phyloP scores from a whole-genome alignment of 2,329 filamentous ascomycete genomes.

The Paramyrothecium roridum region DNA sequence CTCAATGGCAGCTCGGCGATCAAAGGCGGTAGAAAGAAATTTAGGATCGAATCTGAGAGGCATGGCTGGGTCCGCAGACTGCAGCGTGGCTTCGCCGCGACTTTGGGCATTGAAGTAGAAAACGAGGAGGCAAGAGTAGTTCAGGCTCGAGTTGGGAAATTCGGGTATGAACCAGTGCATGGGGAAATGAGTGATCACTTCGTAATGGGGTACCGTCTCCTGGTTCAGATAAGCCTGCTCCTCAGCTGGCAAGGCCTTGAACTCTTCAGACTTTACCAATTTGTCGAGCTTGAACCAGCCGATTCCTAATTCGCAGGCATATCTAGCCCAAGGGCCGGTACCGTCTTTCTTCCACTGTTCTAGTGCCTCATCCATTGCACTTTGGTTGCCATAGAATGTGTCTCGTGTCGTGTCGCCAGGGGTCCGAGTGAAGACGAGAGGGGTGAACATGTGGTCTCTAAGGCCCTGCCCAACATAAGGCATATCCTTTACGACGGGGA shows the following conservation, averaged over 20 bases:
- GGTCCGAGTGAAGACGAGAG: constrained; percentile 34
- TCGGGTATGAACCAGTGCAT: constrained; percentile 38
- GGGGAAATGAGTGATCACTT: constrained; percentile 46
- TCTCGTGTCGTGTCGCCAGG: constrained; percentile 38
- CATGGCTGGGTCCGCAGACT: constrained; percentile 46
- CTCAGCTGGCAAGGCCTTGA: constrained; percentile 40
- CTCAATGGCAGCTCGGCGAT: constrained; percentile 47
- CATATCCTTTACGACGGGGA: constrained; percentile 30
- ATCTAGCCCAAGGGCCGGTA: constrained; percentile 35
- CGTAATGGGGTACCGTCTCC: constrained; percentile 54
- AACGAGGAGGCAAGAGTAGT: constrained; percentile 39
- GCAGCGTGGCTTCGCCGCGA: constrained; percentile 47
- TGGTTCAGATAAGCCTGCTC: constrained; percentile 41
- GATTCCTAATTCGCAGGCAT: constrained; percentile 33
- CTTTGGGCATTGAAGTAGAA: constrained; percentile 54
- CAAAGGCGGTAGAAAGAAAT: constrained; percentile 51
- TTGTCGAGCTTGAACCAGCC: constrained; percentile 41
- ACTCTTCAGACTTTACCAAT: constrained; percentile 41
- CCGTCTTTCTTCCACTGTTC: constrained; percentile 43
- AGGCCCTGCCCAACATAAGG: constrained; percentile 36
- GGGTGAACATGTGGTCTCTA: constrained; percentile 35
- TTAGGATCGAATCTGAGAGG: constrained; percentile 52
- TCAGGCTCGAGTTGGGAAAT: constrained; percentile 28
- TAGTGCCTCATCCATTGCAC: constrained; percentile 40
- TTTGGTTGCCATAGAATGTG: constrained; percentile 39